These are phyloP conservation scores for Wickerhamiella infanticola DNA, from an alignment of 1,139 yeast genomes.

Conservation along the genomic window DNA sequence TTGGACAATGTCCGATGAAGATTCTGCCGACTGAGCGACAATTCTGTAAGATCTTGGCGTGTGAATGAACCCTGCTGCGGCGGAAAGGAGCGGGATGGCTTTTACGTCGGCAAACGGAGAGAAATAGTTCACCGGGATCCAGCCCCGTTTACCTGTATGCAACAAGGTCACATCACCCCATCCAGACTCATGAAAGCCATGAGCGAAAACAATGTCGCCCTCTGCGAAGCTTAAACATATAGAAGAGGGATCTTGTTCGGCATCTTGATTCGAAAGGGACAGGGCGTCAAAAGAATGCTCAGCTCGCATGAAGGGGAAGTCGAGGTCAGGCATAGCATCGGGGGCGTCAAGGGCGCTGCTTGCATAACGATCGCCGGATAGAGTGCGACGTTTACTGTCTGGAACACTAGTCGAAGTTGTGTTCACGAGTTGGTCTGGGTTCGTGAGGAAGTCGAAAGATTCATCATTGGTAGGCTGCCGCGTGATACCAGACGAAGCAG, in stretches of 20 bases:
- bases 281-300: constrained; percentile 66
- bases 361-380: neutral
- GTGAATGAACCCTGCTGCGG: constrained; percentile 61
- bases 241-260: constrained; percentile 40
- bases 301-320: constrained; percentile 35
- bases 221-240: constrained; percentile 73
- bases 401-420: neutral
- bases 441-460: neutral
- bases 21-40: neutral
- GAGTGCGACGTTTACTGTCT: neutral
- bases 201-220: constrained; percentile 73
- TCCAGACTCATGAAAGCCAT: constrained; percentile 80
- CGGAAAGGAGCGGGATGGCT: constrained; percentile 41
- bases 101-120: constrained; percentile 35
- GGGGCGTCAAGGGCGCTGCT: neutral
- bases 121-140: constrained; percentile 95
- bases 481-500: neutral
- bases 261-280: constrained; percentile 26
- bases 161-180: constrained; percentile 93
- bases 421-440: neutral
- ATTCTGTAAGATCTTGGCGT: constrained; percentile 28
- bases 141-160: constrained; percentile 63
- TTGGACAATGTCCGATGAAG: constrained; percentile 1
- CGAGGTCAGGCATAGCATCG: constrained; percentile 6
- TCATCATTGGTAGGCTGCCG: neutral